Conservation (phyloP, 805 yeast genomes). For the Spathaspora sp. region DNA sequence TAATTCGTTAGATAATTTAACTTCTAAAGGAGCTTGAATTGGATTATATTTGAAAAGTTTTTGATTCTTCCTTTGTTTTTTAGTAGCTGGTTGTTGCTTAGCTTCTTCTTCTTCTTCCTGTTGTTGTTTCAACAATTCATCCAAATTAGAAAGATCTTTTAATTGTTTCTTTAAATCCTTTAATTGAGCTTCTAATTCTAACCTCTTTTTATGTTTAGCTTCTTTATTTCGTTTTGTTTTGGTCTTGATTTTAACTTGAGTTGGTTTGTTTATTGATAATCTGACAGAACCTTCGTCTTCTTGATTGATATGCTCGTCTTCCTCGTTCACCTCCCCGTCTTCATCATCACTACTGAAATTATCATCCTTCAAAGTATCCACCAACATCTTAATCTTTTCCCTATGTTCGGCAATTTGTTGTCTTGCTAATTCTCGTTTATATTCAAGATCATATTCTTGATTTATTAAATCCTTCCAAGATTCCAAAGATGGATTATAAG, state of each 20-base stretch:
- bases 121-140: slow-evolving; percentile 14
- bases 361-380: slow-evolving; percentile 57
- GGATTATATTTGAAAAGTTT: slow-evolving; percentile 42
- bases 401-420: slow-evolving; percentile 59
- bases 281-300: slow-evolving; percentile 28
- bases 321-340: slow-evolving; percentile 34
- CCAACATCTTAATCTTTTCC: slow-evolving; percentile 59
- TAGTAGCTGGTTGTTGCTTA: slow-evolving; percentile 13
- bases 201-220: slow-evolving; percentile 57
- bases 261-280: slow-evolving; percentile 72
- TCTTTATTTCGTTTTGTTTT: slow-evolving; percentile 71
- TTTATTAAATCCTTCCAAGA: slow-evolving; percentile 76
- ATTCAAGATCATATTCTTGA: slow-evolving; percentile 63
- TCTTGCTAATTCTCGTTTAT: slow-evolving; percentile 62
- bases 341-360: slow-evolving; percentile 46
- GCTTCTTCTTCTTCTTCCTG: slow-evolving; percentile 25
- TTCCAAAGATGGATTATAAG: slow-evolving; percentile 85
- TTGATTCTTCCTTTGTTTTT: slow-evolving; percentile 20
- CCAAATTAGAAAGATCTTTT: slow-evolving; percentile 48
- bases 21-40: slow-evolving; percentile 51
- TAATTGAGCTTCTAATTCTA: slow-evolving; percentile 51
- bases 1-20: slow-evolving; percentile 85
- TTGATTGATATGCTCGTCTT: slow-evolving; percentile 22
- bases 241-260: slow-evolving; percentile 67
- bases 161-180: slow-evolving; percentile 60